Base-by-base conservation (phyloP, 306 rosid genomes). In the Crotalaria pallida region DNA sequence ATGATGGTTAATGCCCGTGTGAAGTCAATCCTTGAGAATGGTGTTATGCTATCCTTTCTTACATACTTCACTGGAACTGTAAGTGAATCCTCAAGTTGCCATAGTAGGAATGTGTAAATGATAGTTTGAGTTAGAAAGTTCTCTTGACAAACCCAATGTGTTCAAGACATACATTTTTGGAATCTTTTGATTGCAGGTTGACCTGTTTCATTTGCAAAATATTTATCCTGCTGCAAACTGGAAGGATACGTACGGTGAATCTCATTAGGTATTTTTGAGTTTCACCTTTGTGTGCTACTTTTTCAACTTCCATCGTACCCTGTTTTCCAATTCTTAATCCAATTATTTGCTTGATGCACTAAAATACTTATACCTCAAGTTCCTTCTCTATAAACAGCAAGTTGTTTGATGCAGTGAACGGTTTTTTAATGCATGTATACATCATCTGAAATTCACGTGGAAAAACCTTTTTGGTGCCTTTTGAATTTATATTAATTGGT, bases 41-140 rank as follows among this genome's bases (percentile, higher is more conserved):
- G 99, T 76, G 86, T 90, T 15, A 79, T 94, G 95, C 61, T 94
- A 78, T 91, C 97, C 61, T 91, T 94, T 77, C 85, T 94, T 68
- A 91, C 92, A 29, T 94, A 94, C 80, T 94, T 94, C 73, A 87
- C 90, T 50, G 99, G 97, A 84, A 90, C 99, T 62, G 97, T 93
- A 84, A 88, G 97, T 80, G 3, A 73, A 40, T 44, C 51, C 40
- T 59, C 52, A 63, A 38, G 22, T 61, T 38, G 22, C 71, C 44
- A 38, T 43, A 12, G 15, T 36, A 36, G 11, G 43, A 72, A 60
- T 62, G 58, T 52, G 27, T 44, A 41, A 41, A 24, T 49, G 13
- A 62, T 74, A 74, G 24, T 34, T 38, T 49, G 51, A 74, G 53
- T 65, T 36, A 40, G 71, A 65, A 73, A 65, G 33, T 65, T 72